Evolutionary conservation across 1,284 basidiomycete genomes (phyloP).

Genomic region (Volvariella volvacea): DNA sequence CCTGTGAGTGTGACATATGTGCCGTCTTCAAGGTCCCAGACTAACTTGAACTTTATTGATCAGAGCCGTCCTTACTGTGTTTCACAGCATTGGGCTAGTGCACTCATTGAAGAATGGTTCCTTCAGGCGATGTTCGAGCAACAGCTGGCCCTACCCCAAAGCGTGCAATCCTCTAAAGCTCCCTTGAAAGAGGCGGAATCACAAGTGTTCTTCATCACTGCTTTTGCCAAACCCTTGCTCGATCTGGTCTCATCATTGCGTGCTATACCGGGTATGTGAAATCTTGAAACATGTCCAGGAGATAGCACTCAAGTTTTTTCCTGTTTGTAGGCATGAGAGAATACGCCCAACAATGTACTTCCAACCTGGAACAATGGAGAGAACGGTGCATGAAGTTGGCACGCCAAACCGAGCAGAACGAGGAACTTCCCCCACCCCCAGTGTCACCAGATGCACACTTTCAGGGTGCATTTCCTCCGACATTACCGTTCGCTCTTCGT

Average conservation of each 20-base stretch:
- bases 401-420: too few relatives aligned
- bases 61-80: conserved; percentile 88
- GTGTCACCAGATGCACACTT: conserved; percentile 30
- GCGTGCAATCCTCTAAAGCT: conserved; percentile 55
- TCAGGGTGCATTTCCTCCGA: conserved; percentile 54
- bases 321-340: conserved; percentile 46
- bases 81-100: conserved; percentile 86
- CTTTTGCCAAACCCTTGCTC: conserved; percentile 80
- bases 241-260: conserved; percentile 50
- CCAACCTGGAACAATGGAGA: conserved; percentile 65
- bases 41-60: conserved; percentile 4
- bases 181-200: conserved; percentile 73
- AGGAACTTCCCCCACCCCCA: too few relatives aligned
- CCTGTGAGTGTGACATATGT: conserved; percentile 55
- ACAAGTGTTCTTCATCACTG: conserved; percentile 86
- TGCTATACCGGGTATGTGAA: conserved; percentile 65
- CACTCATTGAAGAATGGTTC: conserved; percentile 84
- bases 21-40: background rate
- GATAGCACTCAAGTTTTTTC: background rate
- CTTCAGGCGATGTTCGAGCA: conserved; percentile 80
- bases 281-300: background rate
- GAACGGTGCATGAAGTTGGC: background rate
- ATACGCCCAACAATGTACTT: conserved; percentile 57
- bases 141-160: conserved; percentile 71
- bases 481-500: conserved; percentile 38